A percentile compares a stretch with the other conserved stretches of the same genome.
phyloP scores from a whole-genome alignment of 495 filamentous ascomycete species.

The Daldinia concentrica region DNA sequence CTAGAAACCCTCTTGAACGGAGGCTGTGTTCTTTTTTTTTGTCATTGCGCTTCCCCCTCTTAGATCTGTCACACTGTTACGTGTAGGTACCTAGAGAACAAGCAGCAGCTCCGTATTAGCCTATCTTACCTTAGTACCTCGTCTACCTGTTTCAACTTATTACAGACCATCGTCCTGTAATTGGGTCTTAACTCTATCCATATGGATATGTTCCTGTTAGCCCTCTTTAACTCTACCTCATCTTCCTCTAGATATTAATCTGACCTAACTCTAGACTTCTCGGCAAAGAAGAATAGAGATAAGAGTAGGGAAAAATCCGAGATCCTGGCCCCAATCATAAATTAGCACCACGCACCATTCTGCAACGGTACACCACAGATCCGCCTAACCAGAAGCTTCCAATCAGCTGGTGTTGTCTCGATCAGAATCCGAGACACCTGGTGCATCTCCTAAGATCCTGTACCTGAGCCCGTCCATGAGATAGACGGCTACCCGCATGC shows the following conservation, averaged over 20 bases:
- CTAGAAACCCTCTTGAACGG: slow-evolving; percentile 11
- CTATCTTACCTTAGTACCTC: not conserved
- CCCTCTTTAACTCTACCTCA: not conserved
- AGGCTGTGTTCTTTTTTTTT: slow-evolving; percentile 16
- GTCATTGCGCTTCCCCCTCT: slow-evolving; percentile 20
- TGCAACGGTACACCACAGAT: slow-evolving; percentile 37
- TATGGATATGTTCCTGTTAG: not conserved
- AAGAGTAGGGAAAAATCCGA: slow-evolving; percentile 20
- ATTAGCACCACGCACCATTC: slow-evolving; percentile 23
- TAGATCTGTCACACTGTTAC: slow-evolving; percentile 15
- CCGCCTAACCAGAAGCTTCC: slow-evolving; percentile 38
- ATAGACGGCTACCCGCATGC: slow-evolving; percentile 29
- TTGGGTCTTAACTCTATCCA: not conserved
- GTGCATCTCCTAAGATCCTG: slow-evolving; percentile 37
- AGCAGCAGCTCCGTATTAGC: not conserved
- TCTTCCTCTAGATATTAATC: slow-evolving; percentile 5
- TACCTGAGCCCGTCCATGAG: slow-evolving; percentile 28
- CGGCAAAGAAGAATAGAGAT: slow-evolving; percentile 1
- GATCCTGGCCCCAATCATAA: slow-evolving; percentile 24
- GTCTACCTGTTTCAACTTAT: not conserved
- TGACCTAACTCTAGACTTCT: slow-evolving; percentile 13
- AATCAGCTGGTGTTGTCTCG: slow-evolving; percentile 37
- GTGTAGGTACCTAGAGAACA: slow-evolving; percentile 19
- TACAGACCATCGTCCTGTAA: not conserved
- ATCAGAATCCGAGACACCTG: slow-evolving; percentile 40